Evolutionary conservation across 495 filamentous ascomycete genomes (phyloP).

Genomic region (Hyaloscypha hepaticicola): DNA sequence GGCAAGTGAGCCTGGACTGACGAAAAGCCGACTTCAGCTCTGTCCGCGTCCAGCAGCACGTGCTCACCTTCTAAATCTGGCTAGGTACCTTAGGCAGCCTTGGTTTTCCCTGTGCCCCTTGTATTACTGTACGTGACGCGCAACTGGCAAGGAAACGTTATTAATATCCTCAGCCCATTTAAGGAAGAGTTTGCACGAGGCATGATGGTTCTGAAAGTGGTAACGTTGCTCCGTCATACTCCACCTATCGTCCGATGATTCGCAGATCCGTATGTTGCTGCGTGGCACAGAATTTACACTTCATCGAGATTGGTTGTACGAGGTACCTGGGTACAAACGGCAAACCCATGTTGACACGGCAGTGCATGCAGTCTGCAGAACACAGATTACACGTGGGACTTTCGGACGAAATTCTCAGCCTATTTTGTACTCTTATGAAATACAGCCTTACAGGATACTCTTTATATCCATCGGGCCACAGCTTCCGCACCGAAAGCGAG

Average conservation of each 20-base stretch:
- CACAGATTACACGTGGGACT: neutral
- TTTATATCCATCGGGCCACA: too few relatives aligned
- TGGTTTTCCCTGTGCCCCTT: too few relatives aligned
- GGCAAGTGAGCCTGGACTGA: too few relatives aligned
- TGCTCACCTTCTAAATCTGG: too few relatives aligned
- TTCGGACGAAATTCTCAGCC: too few relatives aligned
- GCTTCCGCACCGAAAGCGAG: too few relatives aligned
- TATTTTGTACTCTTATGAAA: too few relatives aligned
- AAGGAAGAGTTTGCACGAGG: neutral
- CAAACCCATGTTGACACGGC: neutral
- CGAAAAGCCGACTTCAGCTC: too few relatives aligned
- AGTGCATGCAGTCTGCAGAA: neutral
- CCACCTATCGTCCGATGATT: neutral
- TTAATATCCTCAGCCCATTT: neutral
- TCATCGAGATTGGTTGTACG: neutral
- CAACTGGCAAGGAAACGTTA: neutral
- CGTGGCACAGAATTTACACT: neutral
- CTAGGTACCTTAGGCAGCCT: too few relatives aligned
- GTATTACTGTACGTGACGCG: too few relatives aligned
- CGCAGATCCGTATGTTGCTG: neutral
- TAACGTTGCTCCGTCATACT: neutral
- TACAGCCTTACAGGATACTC: too few relatives aligned
- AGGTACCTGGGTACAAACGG: neutral
- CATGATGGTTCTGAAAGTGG: neutral
- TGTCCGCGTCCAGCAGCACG: too few relatives aligned